A percentile compares a stretch with the other conserved stretches of the same genome.
phyloP scores from a whole-genome alignment of 192 early-diverging fungal genomes.

The Coemansia sp. region DNA sequence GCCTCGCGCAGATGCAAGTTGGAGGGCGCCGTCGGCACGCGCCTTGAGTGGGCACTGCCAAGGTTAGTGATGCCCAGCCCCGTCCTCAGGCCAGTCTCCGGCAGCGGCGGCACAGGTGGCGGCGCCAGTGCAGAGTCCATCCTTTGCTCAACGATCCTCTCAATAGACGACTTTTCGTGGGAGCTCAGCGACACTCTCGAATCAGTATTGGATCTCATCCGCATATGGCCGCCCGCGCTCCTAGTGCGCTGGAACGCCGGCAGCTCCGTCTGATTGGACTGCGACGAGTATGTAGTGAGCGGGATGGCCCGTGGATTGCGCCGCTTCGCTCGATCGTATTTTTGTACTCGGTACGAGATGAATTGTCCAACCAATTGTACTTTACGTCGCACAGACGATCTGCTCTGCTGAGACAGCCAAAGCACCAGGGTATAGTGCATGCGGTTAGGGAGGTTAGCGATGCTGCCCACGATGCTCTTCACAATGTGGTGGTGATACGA shows the following conservation, averaged over 20 bases:
- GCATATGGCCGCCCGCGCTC: conserved; percentile 18
- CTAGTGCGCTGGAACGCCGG: conserved; percentile 42
- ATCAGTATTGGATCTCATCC: conserved; percentile 48
- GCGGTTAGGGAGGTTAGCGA: conserved; percentile 79
- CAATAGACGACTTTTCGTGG: conserved; percentile 10
- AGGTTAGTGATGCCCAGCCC: conserved; percentile 27
- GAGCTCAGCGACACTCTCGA: conserved; percentile 38
- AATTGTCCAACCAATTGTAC: conserved; percentile 84
- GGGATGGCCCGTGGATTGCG: conserved; percentile 10
- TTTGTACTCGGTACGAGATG: conserved; percentile 76
- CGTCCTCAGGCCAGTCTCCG: background rate
- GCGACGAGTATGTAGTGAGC: conserved; percentile 38
- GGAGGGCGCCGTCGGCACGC: background rate
- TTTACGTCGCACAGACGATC: conserved; percentile 63
- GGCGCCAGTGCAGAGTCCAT: background rate
- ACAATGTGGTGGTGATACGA: conserved; percentile 83
- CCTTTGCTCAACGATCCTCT: background rate
- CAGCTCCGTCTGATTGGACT: conserved; percentile 35
- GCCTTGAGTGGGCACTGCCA: background rate
- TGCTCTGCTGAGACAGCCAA: conserved; percentile 71
- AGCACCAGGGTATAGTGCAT: conserved; percentile 85
- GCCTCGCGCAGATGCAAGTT: background rate
- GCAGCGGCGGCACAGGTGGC: background rate
- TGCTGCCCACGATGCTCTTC: conserved; percentile 74
- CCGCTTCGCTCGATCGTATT: conserved; percentile 48